Evolutionary conservation across 2,329 filamentous ascomycete species (phyloP), one percentile per base, ranked within the genome.

Genomic region (Penicillium sp.): DNA sequence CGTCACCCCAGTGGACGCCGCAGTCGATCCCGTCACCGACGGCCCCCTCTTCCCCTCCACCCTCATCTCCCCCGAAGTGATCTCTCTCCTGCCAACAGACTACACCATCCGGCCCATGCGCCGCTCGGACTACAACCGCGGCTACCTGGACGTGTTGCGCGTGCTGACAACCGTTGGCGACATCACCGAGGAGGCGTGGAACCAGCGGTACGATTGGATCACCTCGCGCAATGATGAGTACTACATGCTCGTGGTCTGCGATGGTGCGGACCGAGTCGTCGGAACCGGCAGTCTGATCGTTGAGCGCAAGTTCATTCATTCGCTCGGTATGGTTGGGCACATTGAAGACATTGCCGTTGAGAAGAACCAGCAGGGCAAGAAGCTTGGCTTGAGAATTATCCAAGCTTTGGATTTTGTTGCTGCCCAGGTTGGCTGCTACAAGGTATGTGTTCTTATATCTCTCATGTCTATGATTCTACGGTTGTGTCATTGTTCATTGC

Each of bases 301-400:
- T 49, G 94, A 99, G 85, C 86, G 89, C 78, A 97, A 97, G 79
- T 80, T 80, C 61, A 80, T 80, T 47, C 78, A 80, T 58, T 70
- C 72, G 15, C 70, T 79, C 43, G 78, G 78, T 6, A 65, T 75
- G 66, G 93, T 97, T 27, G 94, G 93, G 13, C 94, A 97, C 77
- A 97, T 97, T 76, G 94, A 97, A 77, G 94, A 99, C 74, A 97
- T 99, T 73, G 93, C 93, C 19, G 93, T 99, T 38, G 87, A 90
- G 64, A 92, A 93, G 78, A 90, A 96, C 69, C 92, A 97, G 79
- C 94, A 97, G 78, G 94, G 94, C 67, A 97, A 97, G 85, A 97
- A 96, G 79, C 82, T 97, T 43, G 94, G 94, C 5, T 80, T 97
- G 71, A 85, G 91, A 66, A 89, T 97, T 66, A 97, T 97, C 69